A percentile compares a stretch with the other conserved stretches of the same genome.
phyloP scores from a whole-genome alignment of 176 grass and related monocot species.

The Panicum miliaceum region DNA sequence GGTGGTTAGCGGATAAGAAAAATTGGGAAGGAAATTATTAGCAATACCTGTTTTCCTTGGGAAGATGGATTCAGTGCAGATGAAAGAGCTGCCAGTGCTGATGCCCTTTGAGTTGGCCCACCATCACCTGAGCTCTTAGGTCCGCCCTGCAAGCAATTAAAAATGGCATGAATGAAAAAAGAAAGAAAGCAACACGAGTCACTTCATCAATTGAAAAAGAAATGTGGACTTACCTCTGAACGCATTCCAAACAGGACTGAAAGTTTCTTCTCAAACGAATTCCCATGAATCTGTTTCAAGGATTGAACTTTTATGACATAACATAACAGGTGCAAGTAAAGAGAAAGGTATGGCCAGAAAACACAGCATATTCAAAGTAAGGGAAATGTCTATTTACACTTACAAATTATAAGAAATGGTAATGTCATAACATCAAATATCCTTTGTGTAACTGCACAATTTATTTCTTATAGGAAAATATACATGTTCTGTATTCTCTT shows the following conservation, averaged over 20 bases:
- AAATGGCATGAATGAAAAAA: conserved; percentile 33
- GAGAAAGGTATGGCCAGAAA: background rate
- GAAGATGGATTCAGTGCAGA: conserved; percentile 86
- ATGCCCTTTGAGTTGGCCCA: conserved; percentile 92
- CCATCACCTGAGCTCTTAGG: conserved; percentile 67
- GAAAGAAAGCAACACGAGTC: background rate
- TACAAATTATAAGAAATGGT: background rate
- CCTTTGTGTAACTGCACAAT: background rate
- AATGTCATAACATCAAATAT: background rate
- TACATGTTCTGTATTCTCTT: conserved; percentile 1
- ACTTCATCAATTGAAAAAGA: conserved; percentile 15
- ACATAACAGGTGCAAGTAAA: conserved; percentile 24
- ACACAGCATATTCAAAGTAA: background rate
- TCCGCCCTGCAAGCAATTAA: conserved; percentile 47
- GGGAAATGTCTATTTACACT: background rate
- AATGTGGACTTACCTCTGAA: conserved; percentile 56
- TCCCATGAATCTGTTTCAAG: conserved; percentile 83
- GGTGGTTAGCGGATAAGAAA: conserved; percentile 25
- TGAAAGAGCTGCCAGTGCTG: conserved; percentile 89
- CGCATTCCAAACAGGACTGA: conserved; percentile 75
- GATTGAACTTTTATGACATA: conserved; percentile 28
- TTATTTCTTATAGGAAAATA: background rate
- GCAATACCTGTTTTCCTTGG: conserved; percentile 53
- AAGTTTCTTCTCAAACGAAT: conserved; percentile 95
- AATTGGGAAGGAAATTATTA: conserved; percentile 16